Percentiles rank a stretch among this genome's conserved stretches.
These are phyloP conservation scores for Mychonastes homosphaera DNA, from an alignment of 139 green algal species.

Conservation along the genomic window DNA sequence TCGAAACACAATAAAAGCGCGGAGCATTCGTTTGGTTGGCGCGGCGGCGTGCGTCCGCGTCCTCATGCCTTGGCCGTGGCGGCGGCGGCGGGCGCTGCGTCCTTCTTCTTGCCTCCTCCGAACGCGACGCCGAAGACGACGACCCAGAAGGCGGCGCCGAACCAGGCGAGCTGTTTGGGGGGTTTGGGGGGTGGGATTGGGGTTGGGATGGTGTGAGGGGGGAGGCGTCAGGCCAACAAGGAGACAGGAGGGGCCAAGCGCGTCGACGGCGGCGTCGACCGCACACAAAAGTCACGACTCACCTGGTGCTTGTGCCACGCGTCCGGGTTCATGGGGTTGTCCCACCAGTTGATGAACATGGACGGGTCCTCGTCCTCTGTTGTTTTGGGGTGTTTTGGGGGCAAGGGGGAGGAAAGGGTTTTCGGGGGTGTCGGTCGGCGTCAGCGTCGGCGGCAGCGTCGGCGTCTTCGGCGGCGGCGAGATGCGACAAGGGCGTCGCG, in stretches of 20 bases:
- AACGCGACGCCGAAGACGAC: slow-evolving; percentile 15
- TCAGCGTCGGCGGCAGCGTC: too few relatives aligned
- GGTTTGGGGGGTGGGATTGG: neutral
- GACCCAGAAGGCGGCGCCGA: slow-evolving; percentile 18
- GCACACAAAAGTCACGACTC: neutral
- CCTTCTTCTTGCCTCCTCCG: slow-evolving; percentile 25
- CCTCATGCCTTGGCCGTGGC: neutral
- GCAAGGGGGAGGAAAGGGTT: too few relatives aligned
- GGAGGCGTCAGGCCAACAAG: neutral
- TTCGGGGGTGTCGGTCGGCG: too few relatives aligned
- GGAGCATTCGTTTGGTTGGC: too few relatives aligned
- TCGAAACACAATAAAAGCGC: too few relatives aligned
- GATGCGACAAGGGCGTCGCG: too few relatives aligned
- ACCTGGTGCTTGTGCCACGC: slow-evolving; percentile 42
- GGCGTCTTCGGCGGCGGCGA: too few relatives aligned
- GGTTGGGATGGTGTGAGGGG: too few relatives aligned
- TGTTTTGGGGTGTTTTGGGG: too few relatives aligned
- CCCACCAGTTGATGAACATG: slow-evolving; percentile 41
- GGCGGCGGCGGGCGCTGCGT: slow-evolving; percentile 5
- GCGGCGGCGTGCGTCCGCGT: too few relatives aligned
- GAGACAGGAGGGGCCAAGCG: too few relatives aligned
- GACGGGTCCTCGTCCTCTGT: slow-evolving; percentile 12
- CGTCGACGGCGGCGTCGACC: neutral
- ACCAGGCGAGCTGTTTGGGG: slow-evolving; percentile 16
- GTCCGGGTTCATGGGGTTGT: slow-evolving; percentile 41